A percentile compares a stretch with the other conserved stretches of the same genome.
Evolutionary conservation across 495 filamentous ascomycete species (phyloP).

Genomic region (Lophium mytilinum): DNA sequence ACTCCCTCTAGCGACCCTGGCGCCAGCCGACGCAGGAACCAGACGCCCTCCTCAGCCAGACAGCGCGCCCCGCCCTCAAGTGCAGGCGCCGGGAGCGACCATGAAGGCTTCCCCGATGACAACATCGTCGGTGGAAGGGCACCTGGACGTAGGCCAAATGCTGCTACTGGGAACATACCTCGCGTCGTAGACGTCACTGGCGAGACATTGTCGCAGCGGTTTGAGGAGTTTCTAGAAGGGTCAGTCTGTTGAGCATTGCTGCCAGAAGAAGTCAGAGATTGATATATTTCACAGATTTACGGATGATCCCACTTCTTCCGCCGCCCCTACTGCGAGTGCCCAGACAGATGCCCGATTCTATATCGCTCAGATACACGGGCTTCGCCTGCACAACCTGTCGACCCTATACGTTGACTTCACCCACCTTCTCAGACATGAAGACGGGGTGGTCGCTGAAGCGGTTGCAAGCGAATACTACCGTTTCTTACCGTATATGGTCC

Average conservation of each 20-base stretch:
- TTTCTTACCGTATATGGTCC: conserved; percentile 85
- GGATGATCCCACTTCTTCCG: conserved; percentile 67
- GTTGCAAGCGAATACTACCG: conserved; percentile 89
- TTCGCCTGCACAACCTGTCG: conserved; percentile 77
- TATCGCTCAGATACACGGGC: conserved; percentile 86
- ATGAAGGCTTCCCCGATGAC: conserved; percentile 59
- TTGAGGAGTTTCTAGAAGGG: conserved; percentile 83
- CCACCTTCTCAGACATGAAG: conserved; percentile 64
- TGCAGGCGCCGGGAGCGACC: conserved; percentile 53
- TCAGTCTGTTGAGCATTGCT: conserved; percentile 35
- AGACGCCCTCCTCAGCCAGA: conserved; percentile 45
- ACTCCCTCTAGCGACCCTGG: conserved; percentile 30
- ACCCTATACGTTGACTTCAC: conserved; percentile 96
- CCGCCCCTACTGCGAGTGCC: conserved; percentile 64
- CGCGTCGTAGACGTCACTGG: conserved; percentile 82
- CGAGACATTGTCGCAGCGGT: conserved; percentile 73
- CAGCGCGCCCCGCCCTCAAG: conserved; percentile 60
- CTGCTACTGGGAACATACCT: conserved; percentile 59
- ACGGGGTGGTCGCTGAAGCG: conserved; percentile 64
- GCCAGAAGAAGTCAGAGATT: conserved; percentile 2
- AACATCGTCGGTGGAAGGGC: conserved; percentile 48
- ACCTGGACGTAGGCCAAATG: conserved; percentile 50
- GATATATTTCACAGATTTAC: conserved; percentile 47
- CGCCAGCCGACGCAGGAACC: conserved; percentile 19
- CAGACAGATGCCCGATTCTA: conserved; percentile 87